phyloP scores from a whole-genome alignment of 495 filamentous ascomycete species.

The Evansstolkia leycettana region DNA sequence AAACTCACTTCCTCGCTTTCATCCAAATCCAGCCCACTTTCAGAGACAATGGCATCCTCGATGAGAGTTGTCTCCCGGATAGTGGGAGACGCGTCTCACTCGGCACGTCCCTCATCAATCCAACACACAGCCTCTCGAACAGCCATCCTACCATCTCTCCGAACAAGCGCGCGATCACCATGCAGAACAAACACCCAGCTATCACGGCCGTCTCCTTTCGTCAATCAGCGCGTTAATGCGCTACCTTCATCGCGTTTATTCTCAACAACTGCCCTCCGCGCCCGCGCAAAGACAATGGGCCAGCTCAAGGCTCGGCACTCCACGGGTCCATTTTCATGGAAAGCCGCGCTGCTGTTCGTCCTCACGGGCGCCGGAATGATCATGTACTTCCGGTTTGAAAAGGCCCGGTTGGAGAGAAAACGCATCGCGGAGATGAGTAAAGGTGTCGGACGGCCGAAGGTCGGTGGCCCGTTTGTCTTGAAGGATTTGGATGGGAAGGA shows the following conservation, averaged over 20 bases:
- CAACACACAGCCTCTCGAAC: constrained; percentile 7
- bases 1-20: constrained; percentile 2
- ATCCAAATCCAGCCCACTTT: constrained; percentile 1
- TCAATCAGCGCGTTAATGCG: neutral
- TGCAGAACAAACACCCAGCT: constrained; percentile 6
- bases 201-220: constrained; percentile 8
- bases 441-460: constrained; percentile 83
- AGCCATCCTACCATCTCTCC: constrained; percentile 11
- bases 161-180: constrained; percentile 11
- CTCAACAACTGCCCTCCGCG: constrained; percentile 18
- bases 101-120: constrained; percentile 4
- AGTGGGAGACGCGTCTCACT: constrained; percentile 14
- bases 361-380: constrained; percentile 62
- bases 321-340: constrained; percentile 72
- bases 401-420: constrained; percentile 74
- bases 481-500: constrained; percentile 67
- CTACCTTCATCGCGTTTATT: constrained; percentile 8
- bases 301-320: constrained; percentile 29
- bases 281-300: constrained; percentile 27
- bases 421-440: constrained; percentile 82
- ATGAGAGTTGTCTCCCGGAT: constrained; percentile 18
- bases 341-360: constrained; percentile 78
- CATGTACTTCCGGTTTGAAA: constrained; percentile 84
- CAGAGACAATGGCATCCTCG: constrained; percentile 20
- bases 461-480: constrained; percentile 76